Evolutionary conservation across 164 flowering plant genomes (phyloP).

Genomic region (Dillenia turbinata): DNA sequence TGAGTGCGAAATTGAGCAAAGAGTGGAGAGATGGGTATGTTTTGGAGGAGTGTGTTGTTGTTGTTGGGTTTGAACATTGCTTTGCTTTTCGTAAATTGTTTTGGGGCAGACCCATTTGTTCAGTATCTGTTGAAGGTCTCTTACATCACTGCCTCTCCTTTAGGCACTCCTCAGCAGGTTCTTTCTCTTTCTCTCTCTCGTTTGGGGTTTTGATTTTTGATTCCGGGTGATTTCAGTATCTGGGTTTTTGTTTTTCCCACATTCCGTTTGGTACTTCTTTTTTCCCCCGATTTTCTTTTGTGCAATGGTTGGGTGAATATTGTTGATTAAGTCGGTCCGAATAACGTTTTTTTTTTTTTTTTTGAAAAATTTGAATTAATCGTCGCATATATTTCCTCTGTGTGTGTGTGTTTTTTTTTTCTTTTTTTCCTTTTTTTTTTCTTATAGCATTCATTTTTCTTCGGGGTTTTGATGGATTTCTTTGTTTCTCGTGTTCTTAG

Average conservation of each 20-base stretch:
- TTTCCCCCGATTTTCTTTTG: background rate
- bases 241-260: background rate
- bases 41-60: constrained; percentile 2
- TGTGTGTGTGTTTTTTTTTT: no score
- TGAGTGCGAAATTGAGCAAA: no score
- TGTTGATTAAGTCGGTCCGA: no score
- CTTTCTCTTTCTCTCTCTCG: background rate
- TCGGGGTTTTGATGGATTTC: no score
- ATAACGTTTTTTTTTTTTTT: no score
- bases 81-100: constrained; percentile 28
- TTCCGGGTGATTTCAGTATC: background rate
- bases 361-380: no score
- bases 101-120: constrained; percentile 48
- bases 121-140: constrained; percentile 45
- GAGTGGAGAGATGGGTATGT: constrained; percentile 21
- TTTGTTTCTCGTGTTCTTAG: no score
- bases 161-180: constrained; percentile 82
- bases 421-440: no score
- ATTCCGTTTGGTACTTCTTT: background rate
- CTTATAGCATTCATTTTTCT: no score
- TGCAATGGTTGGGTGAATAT: no score
- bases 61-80: constrained; percentile 23
- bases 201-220: constrained; percentile 2
- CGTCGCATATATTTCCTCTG: no score
- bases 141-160: constrained; percentile 65